Conservation (phyloP, 345 rosid species). For the Microthlaspi erraticum region DNA sequence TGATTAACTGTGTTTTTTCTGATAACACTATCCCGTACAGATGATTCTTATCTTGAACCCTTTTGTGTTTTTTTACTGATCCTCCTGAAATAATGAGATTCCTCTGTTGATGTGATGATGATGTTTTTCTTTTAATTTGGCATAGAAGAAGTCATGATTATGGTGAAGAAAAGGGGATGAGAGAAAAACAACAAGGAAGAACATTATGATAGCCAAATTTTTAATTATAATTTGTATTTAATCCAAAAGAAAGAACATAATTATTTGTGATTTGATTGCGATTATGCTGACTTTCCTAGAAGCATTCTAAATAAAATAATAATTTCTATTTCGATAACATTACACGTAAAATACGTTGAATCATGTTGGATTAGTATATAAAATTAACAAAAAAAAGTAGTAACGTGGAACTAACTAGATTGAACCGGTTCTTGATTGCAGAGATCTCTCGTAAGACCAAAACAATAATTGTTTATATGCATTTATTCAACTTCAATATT, state of each 20-base stretch:
- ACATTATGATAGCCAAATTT: constrained; percentile 21
- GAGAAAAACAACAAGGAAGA: constrained; percentile 23
- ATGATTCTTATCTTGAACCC: constrained; percentile 31
- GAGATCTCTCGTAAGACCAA: constrained; percentile 44
- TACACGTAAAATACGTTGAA: constrained; percentile 41
- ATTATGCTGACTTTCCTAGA: constrained; percentile 36
- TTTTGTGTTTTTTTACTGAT: background rate
- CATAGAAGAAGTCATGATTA: constrained; percentile 30
- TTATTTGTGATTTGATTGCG: constrained; percentile 44
- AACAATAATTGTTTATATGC: constrained; percentile 15
- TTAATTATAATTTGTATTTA: constrained; percentile 9
- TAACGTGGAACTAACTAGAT: constrained; percentile 25
- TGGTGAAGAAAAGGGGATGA: constrained; percentile 24
- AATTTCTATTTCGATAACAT: background rate
- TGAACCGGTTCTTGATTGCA: constrained; percentile 31
- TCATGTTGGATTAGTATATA: constrained; percentile 18
- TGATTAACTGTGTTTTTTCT: constrained; percentile 26
- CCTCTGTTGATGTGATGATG: constrained; percentile 42
- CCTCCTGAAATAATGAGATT: constrained; percentile 43
- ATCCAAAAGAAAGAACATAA: constrained; percentile 38
- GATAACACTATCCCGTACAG: constrained; percentile 29
- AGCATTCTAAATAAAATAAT: constrained; percentile 17
- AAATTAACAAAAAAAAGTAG: background rate
- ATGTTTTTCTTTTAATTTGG: constrained; percentile 20
- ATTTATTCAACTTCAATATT: constrained; percentile 11